phyloP scores from a whole-genome alignment of 495 filamentous ascomycete genomes.

The Emericellopsis terricola region DNA sequence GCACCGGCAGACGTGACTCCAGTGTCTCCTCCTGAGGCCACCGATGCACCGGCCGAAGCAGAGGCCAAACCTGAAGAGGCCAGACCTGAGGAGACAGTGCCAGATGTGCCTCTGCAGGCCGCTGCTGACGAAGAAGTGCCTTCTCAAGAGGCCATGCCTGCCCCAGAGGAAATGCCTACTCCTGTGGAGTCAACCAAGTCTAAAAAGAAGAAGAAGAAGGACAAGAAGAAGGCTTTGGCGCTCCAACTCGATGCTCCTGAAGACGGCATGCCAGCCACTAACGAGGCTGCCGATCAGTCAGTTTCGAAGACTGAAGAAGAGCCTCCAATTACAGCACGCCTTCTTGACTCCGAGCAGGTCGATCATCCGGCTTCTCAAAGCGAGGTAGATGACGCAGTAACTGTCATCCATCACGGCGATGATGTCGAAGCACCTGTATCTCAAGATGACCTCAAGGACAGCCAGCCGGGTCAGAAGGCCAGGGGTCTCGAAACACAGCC shows the following conservation, averaged over 20 bases:
- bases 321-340: not conserved
- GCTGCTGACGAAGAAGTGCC: not conserved
- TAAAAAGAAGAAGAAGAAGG: constrained; percentile 9
- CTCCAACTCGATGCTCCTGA: not conserved
- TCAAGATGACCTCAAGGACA: not conserved
- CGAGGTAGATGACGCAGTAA: not conserved
- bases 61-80: not conserved
- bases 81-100: not conserved
- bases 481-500: not conserved
- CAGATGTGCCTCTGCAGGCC: not conserved
- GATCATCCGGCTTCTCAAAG: too few species aligned
- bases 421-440: not conserved
- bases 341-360: too few species aligned
- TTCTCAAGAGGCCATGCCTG: too few species aligned
- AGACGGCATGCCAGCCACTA: too few species aligned
- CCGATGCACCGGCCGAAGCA: not conserved
- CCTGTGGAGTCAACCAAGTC: constrained; percentile 5
- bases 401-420: not conserved
- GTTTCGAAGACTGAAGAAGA: not conserved
- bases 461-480: not conserved
- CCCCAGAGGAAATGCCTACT: not conserved
- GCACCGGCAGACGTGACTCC: not conserved
- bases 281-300: not conserved
- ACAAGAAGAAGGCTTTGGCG: not conserved
- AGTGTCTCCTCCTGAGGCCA: not conserved